Base-by-base conservation (phyloP, 2,329 filamentous ascomycete species). In the Aspergillus transmontanensis region DNA sequence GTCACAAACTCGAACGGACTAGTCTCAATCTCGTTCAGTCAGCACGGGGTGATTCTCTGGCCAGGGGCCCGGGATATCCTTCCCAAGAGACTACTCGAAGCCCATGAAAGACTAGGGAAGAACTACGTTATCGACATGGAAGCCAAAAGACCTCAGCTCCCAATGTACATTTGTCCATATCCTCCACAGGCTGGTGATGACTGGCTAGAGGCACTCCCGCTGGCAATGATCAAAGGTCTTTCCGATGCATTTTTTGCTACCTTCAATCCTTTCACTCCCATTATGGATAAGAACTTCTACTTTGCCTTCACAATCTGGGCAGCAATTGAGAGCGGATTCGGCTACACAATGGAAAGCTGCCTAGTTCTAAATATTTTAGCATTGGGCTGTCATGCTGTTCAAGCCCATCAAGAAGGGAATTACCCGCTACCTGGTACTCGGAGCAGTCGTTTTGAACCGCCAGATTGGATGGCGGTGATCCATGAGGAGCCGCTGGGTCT, bases 171-270 rank as follows among this genome's bases (percentile, higher is more conserved):
- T 65, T 71, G 75, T 68, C 73, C 75, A 4, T 79, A 76, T 26
- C 72, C 76, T 14, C 66, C 76, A 10, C 75, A 76, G 16, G 72
- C 70, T 6, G 75, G 73, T 4, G 72, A 76, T 9, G 71, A 71
- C 41, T 85, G 83, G 83, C 69, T 85, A 39, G 79, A 83, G 53
- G 73, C 74, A 4, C 75, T 86, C 3, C 81, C 82, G 10, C 70
- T 85, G 36, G 78, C 81, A 0, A 78, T 82, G 46, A 78, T 85
- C 59, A 84, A 83, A 64, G 82, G 82, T 0, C 75, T 86, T n/a
- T 80, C 82, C 10, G 82, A 85, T 72, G 81, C 81, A 0, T 86
- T 84, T 64, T 86, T 86, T 68, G 76, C 80, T n/a, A 83, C 84
- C 0, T 85, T 85, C 66, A 83, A 85, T 66, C 82, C 82, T 0